Evolutionary conservation across 2,329 filamentous ascomycete species (phyloP).

Genomic region (Dothidotthia symphoricarpi): DNA sequence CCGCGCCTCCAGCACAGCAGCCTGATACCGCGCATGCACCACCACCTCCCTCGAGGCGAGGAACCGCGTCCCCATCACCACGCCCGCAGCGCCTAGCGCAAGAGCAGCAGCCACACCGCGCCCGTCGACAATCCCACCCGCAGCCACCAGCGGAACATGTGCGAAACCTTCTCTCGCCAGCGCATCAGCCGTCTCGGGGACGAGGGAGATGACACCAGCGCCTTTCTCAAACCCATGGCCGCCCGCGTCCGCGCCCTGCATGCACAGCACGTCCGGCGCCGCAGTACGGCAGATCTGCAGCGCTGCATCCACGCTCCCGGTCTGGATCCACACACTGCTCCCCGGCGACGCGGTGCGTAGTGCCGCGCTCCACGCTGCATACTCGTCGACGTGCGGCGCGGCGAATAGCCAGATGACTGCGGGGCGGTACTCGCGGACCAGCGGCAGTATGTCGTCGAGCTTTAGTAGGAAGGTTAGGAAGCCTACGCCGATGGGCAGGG

Average conservation of each 20-base stretch:
- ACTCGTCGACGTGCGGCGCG: conserved; percentile 47
- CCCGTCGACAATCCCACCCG: conserved; percentile 61
- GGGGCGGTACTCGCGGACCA: conserved; percentile 56
- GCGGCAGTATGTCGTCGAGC: conserved; percentile 49
- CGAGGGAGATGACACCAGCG: conserved; percentile 56
- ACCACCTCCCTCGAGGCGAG: conserved; percentile 53
- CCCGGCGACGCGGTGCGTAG: conserved; percentile 34
- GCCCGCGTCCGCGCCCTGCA: conserved; percentile 64
- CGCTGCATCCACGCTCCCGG: conserved; percentile 59
- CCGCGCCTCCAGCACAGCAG: conserved; percentile 46
- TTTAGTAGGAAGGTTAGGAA: conserved; percentile 55
- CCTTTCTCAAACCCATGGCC: conserved; percentile 61
- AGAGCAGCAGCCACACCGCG: conserved; percentile 59
- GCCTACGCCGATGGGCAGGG: conserved; percentile 58
- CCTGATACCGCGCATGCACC: conserved; percentile 47
- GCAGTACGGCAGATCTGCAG: conserved; percentile 51
- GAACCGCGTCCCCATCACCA: conserved; percentile 65
- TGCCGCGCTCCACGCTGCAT: conserved; percentile 36
- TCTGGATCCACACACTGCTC: conserved; percentile 58
- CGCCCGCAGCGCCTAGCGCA: conserved; percentile 54
- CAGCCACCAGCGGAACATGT: conserved; percentile 49
- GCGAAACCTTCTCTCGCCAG: conserved; percentile 37
- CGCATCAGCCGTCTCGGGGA: conserved; percentile 58
- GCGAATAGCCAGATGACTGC: conserved; percentile 68
- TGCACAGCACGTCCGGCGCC: conserved; percentile 58